Base-by-base conservation (phyloP, 129 eudicot species). In the Pittosporum tobira region DNA sequence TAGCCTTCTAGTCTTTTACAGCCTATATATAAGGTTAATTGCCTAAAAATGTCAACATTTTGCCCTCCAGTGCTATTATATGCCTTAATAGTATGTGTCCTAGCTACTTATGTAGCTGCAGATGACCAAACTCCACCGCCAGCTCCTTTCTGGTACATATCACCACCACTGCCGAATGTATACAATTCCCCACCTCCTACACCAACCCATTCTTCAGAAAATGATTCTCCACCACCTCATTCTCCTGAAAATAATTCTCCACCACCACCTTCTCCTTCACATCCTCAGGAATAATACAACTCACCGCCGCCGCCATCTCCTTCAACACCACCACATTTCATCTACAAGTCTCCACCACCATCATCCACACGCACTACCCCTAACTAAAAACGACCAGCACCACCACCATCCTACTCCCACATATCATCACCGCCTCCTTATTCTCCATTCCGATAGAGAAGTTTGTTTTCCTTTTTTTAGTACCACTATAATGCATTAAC, bases 391-490 rank as follows among this genome's bases (percentile, higher is more conserved):
- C n/a, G n/a, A n/a, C n/a, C n/a, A 9, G 34, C 57, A 15, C 48
- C 60, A 3, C 66, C 66, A 22, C 67, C 61, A 8, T 57, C 63
- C 0, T 70, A 70, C 0, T 1, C 10, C 0, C 52, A 70, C 29
- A 61, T 28, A 11, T 67, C 65, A 2, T 59, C 72, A 21, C 65
- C 68, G 0, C 74, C 57, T 0, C 69, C 63, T 3, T 42, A 48
- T n/a, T n/a, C n/a, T n/a, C n/a, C n/a, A n/a, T n/a, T n/a, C n/a
- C n/a, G n/a, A n/a, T n/a, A n/a, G n/a, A n/a, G n/a, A n/a, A n/a
- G n/a, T n/a, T n/a, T n/a, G n/a, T n/a, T n/a, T n/a, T n/a, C n/a
- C n/a, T n/a, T n/a, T n/a, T n/a, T n/a, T n/a, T n/a, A n/a, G n/a
- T n/a, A n/a, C n/a, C n/a, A n/a, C n/a, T n/a, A n/a, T n/a, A n/a